A percentile compares a stretch with the other conserved stretches of the same genome.
Conservation (phyloP, 352 stramenopile genomes). For the Aphanomyces euteiches region DNA sequence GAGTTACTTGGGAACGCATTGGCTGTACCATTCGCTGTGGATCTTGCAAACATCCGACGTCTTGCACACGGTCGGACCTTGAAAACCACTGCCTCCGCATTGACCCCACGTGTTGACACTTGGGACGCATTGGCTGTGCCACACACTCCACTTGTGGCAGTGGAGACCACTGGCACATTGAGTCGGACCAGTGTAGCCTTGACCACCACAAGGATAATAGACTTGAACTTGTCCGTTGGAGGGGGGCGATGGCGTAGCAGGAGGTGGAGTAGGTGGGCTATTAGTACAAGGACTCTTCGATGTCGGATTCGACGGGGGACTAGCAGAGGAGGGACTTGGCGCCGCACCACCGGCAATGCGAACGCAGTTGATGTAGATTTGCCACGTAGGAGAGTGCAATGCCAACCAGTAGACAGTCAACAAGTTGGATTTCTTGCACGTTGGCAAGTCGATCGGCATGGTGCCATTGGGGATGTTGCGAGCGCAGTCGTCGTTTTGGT, state of each 20-base stretch:
- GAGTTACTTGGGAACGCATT: no score
- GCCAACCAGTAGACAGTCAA: slow-evolving; percentile 47
- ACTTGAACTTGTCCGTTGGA: background rate
- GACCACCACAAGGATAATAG: background rate
- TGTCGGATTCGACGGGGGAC: background rate
- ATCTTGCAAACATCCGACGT: no score
- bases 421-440: slow-evolving; percentile 35
- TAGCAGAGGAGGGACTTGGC: background rate
- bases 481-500: slow-evolving; percentile 41
- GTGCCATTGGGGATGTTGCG: slow-evolving; percentile 3
- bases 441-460: slow-evolving; percentile 14
- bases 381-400: slow-evolving; percentile 37
- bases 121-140: slow-evolving; percentile 9
- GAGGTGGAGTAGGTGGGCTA: no score
- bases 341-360: slow-evolving; percentile 1
- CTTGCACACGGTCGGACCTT: background rate
- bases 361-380: slow-evolving; percentile 44
- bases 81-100: background rate
- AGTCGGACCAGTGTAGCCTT: slow-evolving; percentile 8
- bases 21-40: no score
- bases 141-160: slow-evolving; percentile 13
- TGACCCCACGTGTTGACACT: background rate
- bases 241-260: no score
- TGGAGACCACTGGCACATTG: slow-evolving; percentile 5
- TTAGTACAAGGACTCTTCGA: no score